Conservation (phyloP, 495 filamentous ascomycete genomes). For the Neurospora sp. region DNA sequence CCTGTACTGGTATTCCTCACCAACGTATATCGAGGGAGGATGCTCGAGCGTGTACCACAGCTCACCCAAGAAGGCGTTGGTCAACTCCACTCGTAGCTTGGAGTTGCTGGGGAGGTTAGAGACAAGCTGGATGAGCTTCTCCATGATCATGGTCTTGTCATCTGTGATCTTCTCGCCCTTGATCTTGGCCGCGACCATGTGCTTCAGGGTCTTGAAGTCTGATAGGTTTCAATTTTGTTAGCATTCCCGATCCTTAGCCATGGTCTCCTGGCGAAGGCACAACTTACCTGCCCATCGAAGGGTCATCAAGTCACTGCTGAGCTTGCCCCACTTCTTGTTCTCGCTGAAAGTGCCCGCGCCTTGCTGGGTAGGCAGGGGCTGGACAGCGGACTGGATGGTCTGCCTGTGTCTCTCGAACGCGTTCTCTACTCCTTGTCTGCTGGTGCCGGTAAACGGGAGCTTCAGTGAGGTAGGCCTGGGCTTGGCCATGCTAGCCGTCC, state of each 20-base stretch:
- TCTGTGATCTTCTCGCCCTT: constrained; percentile 47
- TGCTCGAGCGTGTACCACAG: constrained; percentile 58
- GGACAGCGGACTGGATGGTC: constrained; percentile 51
- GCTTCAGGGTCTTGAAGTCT: constrained; percentile 34
- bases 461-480: constrained; percentile 13
- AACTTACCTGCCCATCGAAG: constrained; percentile 34
- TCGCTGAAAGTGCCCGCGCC: constrained; percentile 47
- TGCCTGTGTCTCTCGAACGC: constrained; percentile 55
- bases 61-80: constrained; percentile 57
- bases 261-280: neutral
- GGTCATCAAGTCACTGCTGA: constrained; percentile 53
- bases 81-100: constrained; percentile 53
- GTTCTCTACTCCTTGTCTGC: constrained; percentile 30
- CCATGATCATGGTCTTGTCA: constrained; percentile 77
- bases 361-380: constrained; percentile 56
- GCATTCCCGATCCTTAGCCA: neutral
- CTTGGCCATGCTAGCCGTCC: constrained; percentile 13
- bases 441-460: constrained; percentile 17
- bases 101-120: constrained; percentile 53
- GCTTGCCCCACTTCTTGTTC: constrained; percentile 33
- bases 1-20: constrained; percentile 57
- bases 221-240: neutral
- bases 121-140: constrained; percentile 67
- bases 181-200: constrained; percentile 26
- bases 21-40: constrained; percentile 47